Evolutionary conservation across 345 rosid genomes (phyloP).

Genomic region (Theobroma cacao): DNA sequence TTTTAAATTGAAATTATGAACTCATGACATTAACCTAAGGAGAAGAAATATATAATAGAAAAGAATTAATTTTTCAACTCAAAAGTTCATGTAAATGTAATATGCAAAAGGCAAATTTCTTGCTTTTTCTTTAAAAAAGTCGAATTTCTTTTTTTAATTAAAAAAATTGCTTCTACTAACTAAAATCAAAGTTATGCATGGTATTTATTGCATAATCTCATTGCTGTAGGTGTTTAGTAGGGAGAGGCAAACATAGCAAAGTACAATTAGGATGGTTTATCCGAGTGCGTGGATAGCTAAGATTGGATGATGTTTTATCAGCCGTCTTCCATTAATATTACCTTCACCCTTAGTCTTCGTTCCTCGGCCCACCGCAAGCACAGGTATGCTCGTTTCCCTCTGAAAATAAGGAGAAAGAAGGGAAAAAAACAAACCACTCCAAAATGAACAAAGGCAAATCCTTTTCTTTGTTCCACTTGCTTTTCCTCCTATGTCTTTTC

Average conservation of each 20-base stretch:
- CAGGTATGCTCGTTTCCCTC: neutral
- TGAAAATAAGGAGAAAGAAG: neutral
- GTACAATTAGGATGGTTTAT: neutral
- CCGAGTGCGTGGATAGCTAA: neutral
- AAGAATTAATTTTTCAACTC: too few species aligned
- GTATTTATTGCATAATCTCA: too few species aligned
- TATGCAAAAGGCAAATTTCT: too few species aligned
- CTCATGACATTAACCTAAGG: too few species aligned
- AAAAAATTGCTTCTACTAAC: neutral
- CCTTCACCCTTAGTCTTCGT: neutral
- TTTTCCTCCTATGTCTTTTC: constrained; percentile 34
- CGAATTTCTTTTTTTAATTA: too few species aligned
- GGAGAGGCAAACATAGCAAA: too few species aligned
- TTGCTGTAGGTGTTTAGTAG: too few species aligned
- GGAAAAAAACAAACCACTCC: neutral
- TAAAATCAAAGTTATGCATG: neutral
- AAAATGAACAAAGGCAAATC: neutral
- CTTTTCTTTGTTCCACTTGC: neutral
- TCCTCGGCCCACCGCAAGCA: neutral
- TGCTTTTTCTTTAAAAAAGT: too few species aligned
- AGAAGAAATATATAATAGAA: too few species aligned
- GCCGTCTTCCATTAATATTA: neutral
- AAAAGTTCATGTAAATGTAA: too few species aligned
- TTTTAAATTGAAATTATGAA: too few species aligned
- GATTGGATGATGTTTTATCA: neutral